A percentile compares a stretch with the other conserved stretches of the same genome.
These are phyloP conservation scores for Exophiala xenobiotica DNA, from an alignment of 2,329 filamentous ascomycete genomes.

Conservation along the genomic window DNA sequence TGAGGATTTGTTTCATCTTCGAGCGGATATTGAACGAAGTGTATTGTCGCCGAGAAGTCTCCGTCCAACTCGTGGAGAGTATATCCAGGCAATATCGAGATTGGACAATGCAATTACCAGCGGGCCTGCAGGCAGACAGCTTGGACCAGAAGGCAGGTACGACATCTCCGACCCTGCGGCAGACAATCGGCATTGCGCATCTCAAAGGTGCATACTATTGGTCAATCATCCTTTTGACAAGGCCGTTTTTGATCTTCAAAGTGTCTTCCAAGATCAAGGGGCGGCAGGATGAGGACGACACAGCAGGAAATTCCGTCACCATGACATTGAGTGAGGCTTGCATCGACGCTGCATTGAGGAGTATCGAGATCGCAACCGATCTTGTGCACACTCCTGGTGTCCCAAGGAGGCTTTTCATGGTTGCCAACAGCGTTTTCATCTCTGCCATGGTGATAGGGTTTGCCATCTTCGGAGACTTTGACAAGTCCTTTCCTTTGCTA, in stretches of 20 bases:
- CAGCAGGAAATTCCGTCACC: constrained; percentile 24
- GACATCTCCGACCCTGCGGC: constrained; percentile 36
- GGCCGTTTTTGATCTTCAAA: constrained; percentile 55
- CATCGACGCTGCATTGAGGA: constrained; percentile 46
- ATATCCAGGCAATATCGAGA: constrained; percentile 45
- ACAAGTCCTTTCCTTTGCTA: constrained; percentile 31
- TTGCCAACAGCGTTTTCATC: constrained; percentile 29
- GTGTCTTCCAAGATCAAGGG: constrained; percentile 38
- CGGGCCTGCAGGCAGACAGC: constrained; percentile 47
- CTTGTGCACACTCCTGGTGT: constrained; percentile 29
- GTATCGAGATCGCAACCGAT: constrained; percentile 32
- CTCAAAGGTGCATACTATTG: constrained; percentile 54
- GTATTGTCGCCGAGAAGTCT: constrained; percentile 45
- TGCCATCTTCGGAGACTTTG: constrained; percentile 32
- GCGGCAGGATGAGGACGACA: constrained; percentile 19
- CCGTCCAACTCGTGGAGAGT: constrained; percentile 41
- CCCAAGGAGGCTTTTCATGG: constrained; percentile 29
- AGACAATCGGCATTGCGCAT: constrained; percentile 49
- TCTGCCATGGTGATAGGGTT: constrained; percentile 31
- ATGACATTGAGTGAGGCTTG: constrained; percentile 38
- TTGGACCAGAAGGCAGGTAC: constrained; percentile 37
- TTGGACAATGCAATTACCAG: constrained; percentile 44
- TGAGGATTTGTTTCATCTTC: constrained; percentile 44
- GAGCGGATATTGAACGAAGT: constrained; percentile 45
- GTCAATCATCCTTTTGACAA: constrained; percentile 53